phyloP scores from a whole-genome alignment of 768 basidiomycete species.

The Neoboletus brunneissimus region DNA sequence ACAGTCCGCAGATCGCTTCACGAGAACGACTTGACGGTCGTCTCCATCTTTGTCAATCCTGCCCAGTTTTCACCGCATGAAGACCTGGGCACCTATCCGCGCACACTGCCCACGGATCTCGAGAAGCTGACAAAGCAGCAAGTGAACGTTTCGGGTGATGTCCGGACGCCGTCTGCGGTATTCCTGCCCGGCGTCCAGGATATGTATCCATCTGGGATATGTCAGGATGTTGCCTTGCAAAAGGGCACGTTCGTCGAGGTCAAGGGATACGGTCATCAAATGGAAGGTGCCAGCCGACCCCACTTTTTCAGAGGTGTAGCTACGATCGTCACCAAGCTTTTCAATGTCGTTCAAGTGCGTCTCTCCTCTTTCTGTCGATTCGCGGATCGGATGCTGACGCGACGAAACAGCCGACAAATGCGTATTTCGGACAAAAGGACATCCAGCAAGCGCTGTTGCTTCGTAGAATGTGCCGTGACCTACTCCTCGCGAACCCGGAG shows the following conservation, averaged over 20 bases:
- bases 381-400: background rate
- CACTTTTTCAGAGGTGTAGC: slow-evolving; percentile 95
- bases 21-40: slow-evolving; percentile 80
- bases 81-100: slow-evolving; percentile 88
- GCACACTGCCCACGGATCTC: slow-evolving; percentile 78
- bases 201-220: slow-evolving; percentile 93
- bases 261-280: slow-evolving; percentile 84
- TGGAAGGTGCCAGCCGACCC: slow-evolving; percentile 88
- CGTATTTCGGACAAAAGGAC: slow-evolving; percentile 98
- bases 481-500: slow-evolving; percentile 76
- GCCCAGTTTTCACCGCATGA: slow-evolving; percentile 97
- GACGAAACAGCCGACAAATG: slow-evolving; percentile 63
- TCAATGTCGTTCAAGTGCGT: slow-evolving; percentile 82
- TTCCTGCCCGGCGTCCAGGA: slow-evolving; percentile 78
- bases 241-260: slow-evolving; percentile 91
- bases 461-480: slow-evolving; percentile 71
- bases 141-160: slow-evolving; percentile 25
- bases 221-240: slow-evolving; percentile 69
- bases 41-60: slow-evolving; percentile 98
- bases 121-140: slow-evolving; percentile 47
- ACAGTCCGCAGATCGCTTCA: slow-evolving; percentile 74
- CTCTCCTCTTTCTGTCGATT: background rate
- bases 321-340: slow-evolving; percentile 92
- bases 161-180: slow-evolving; percentile 58
- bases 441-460: slow-evolving; percentile 93